Evolutionary conservation across 495 filamentous ascomycete genomes (phyloP).

Genomic region (Penicillium coprophilum): DNA sequence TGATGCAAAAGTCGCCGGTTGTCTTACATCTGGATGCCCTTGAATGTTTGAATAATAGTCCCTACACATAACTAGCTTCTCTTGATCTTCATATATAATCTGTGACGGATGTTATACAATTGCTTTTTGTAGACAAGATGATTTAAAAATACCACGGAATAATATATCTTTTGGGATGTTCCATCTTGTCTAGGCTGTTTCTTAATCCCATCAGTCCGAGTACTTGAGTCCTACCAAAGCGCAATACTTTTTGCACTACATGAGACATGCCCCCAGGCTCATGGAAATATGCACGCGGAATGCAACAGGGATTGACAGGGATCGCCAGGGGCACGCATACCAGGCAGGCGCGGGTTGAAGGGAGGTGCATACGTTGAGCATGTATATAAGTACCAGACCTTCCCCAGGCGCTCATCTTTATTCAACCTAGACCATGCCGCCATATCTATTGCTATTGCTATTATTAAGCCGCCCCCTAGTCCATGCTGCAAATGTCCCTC

Average conservation of each 20-base stretch:
- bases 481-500: conserved; percentile 12
- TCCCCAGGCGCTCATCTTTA: background rate
- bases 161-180: no score
- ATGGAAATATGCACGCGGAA: background rate
- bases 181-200: background rate
- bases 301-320: background rate
- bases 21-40: no score
- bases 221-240: background rate
- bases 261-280: background rate
- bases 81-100: no score
- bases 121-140: no score
- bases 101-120: no score
- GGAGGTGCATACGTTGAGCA: background rate
- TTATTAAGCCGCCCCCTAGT: conserved; percentile 19
- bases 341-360: conserved; percentile 5
- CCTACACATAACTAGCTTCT: no score
- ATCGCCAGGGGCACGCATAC: conserved; percentile 3
- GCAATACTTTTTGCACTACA: background rate
- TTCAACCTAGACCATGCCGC: conserved; percentile 15
- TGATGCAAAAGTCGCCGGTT: no score
- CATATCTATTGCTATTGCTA: conserved; percentile 16
- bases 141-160: no score
- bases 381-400: conserved; percentile 19
- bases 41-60: no score
- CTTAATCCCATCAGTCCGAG: background rate